phyloP scores from a whole-genome alignment of 1,139 yeast genomes.

The Nakaseomyces bracarensis region DNA sequence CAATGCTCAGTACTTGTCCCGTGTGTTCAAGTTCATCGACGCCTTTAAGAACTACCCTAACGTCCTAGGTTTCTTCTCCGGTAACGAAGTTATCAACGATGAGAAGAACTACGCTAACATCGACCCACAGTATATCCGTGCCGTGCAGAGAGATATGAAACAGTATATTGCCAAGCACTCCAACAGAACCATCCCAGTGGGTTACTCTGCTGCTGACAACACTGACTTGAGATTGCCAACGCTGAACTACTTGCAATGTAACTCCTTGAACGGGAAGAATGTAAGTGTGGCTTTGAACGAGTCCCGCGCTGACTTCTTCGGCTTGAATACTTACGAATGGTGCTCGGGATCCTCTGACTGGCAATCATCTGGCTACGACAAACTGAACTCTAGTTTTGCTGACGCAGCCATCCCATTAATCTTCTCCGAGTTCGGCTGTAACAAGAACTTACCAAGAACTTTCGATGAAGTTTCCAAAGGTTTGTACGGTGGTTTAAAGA shows the following conservation, averaged over 20 bases:
- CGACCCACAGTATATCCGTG: slow-evolving; percentile 69
- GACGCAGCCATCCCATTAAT: slow-evolving; percentile 65
- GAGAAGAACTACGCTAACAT: slow-evolving; percentile 51
- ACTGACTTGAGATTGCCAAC: slow-evolving; percentile 60
- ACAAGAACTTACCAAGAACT: slow-evolving; percentile 52
- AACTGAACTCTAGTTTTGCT: slow-evolving; percentile 49
- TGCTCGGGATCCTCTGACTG: slow-evolving; percentile 67
- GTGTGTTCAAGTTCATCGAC: slow-evolving; percentile 77
- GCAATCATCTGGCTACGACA: slow-evolving; percentile 61
- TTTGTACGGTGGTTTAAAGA: slow-evolving; percentile 43
- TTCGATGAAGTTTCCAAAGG: slow-evolving; percentile 64
- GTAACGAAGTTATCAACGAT: slow-evolving; percentile 88
- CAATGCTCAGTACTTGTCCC: slow-evolving; percentile 54
- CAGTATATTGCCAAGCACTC: slow-evolving; percentile 62
- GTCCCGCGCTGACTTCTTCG: slow-evolving; percentile 77
- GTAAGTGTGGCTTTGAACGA: slow-evolving; percentile 43
- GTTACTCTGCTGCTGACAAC: slow-evolving; percentile 90
- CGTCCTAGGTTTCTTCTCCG: slow-evolving; percentile 83
- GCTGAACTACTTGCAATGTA: slow-evolving; percentile 77
- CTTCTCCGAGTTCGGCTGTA: slow-evolving; percentile 82
- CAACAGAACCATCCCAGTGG: slow-evolving; percentile 76
- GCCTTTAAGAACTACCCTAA: slow-evolving; percentile 77
- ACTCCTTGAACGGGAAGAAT: slow-evolving; percentile 35
- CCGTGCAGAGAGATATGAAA: slow-evolving; percentile 86
- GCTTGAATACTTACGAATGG: slow-evolving; percentile 89